Base-by-base conservation (phyloP, 768 basidiomycete species). In the Galerina marginata region DNA sequence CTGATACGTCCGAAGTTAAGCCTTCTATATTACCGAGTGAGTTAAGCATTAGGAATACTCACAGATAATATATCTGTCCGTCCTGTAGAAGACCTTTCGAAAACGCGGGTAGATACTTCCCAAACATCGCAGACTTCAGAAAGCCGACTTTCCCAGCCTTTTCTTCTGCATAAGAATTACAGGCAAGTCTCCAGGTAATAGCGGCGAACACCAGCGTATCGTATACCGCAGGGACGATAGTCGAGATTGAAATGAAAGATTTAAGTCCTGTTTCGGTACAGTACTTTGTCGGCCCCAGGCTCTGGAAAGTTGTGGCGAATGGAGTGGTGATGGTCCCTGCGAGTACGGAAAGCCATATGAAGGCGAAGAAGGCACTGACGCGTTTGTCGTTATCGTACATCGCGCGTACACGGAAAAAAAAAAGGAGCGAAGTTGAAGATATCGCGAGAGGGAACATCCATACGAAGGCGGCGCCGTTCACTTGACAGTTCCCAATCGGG, bases 61-160 rank as follows among this genome's bases (percentile, higher is more conserved):
- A 74, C 74, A 72, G 39, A 59, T 74, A 74, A 50, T 74, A 75
- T 14, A 61, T 55, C 58, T 72, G 73, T 1, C 73, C 73, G n/a
- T 71, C 72, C 26, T 64, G 63, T 10, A 73, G 51, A 0, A 74
- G 49, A 10, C 63, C 55, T 25, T 61, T 64, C 4, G 69, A 67
- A 14, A 72, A 68, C 4, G 54, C 56, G 1, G 74, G 71, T 5
- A 73, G 39, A 54, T 64, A 61, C 16, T 51, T 54, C 4, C 70
- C 69, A 26, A 67, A 53, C 25, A 72, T 25, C 1, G 47, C 42
- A 43, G 42, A 43, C 16, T 16, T 43, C 10, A 43, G 12, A 14
- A 43, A 43, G 9, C 42, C 42, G 16, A 52, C 61, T 26, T 60
- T 46, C 29, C 44, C 42, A 25, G 16, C n/a, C 11, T 44, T 38